Percentiles rank a stretch among this genome's conserved stretches.
phyloP scores from a whole-genome alignment of 768 basidiomycete species.

The Suillus occidentalis region DNA sequence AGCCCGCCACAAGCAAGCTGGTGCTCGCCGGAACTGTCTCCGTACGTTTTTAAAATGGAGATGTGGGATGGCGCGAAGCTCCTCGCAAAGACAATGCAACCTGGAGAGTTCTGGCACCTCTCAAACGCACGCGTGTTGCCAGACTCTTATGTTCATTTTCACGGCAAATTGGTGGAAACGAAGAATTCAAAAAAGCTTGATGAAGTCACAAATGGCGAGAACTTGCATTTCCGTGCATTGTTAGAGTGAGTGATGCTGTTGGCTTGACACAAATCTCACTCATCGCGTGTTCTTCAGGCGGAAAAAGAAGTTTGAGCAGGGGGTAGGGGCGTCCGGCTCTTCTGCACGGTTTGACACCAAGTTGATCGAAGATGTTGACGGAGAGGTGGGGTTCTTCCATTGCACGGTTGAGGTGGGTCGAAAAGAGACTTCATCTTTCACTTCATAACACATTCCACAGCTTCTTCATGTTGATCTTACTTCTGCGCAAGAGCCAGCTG shows the following conservation, averaged over 20 bases:
- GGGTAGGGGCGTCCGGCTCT: constrained; percentile 21
- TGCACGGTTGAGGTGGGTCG: constrained; percentile 57
- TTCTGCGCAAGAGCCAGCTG: constrained; percentile 33
- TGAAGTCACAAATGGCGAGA: constrained; percentile 35
- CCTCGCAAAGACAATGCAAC: constrained; percentile 43
- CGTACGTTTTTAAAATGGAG: constrained; percentile 51
- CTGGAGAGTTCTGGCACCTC: constrained; percentile 53
- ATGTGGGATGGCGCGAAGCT: constrained; percentile 56
- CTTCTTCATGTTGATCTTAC: constrained; percentile 43
- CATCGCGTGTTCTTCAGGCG: constrained; percentile 39
- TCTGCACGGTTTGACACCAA: constrained; percentile 40
- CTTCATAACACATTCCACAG: constrained; percentile 31
- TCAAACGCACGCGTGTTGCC: constrained; percentile 50
- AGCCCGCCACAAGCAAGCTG: constrained; percentile 38
- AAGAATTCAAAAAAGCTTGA: constrained; percentile 47
- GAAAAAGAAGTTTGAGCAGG: constrained; percentile 41
- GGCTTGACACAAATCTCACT: neutral
- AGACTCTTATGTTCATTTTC: constrained; percentile 40
- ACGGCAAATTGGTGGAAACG: constrained; percentile 51
- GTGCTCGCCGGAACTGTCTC: constrained; percentile 47
- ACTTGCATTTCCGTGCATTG: constrained; percentile 46
- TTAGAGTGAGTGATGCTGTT: constrained; percentile 43
- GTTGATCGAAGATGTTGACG: constrained; percentile 47
- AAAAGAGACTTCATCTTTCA: neutral
- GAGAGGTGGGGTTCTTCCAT: constrained; percentile 44